Evolutionary conservation across 805 yeast species (phyloP), one percentile per base, ranked within the genome.

Genomic region (Komagataella kurtzmanii): DNA sequence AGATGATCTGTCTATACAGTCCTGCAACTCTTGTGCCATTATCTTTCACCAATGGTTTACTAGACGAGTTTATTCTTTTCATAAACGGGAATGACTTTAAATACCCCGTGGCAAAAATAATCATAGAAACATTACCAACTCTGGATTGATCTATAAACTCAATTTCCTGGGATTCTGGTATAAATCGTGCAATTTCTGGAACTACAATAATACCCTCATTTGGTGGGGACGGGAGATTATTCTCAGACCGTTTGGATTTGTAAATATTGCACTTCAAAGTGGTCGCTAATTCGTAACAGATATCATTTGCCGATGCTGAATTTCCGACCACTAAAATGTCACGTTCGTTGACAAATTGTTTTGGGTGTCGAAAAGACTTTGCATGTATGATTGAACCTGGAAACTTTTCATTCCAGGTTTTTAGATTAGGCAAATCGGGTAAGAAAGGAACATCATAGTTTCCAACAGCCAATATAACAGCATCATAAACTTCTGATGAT

Each of bases 21-120:
- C 78, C 75, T 49, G 72, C 71, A 7, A 80, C 71, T 43, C 76
- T 70, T 12, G 59, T 61, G 1, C 83, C 83, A 50, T 68, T 63
- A 2, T 45, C 47, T 1, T 80, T 70, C 30, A 75, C 65, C 24
- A 75, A 52, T 2, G 72, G 74, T 49, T 55, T 52, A 1, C 53
- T 56, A 12, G 59, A 55, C 8, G 54, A 48, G 52, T 58, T 59
- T 17, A 63, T 51, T 7, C 58, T 53, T 18, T 71, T 65, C 50
- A 85, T 63, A 56, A 74, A 82, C 7, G 91, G 89, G 52, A 74
- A 72, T 18, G 79, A 75, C 56, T 78, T 79, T 49, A 77, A 68
- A 62, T 81, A 85, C 0, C 93, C 93, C 0, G 93, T 85, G 14
- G 84, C 84, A 61, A 80, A 83, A n/a, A 85, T 66, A 14, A 85